Percentiles rank a stretch among this genome's conserved stretches.
These are phyloP conservation scores for Pseudogymnoascus sp. DNA, from an alignment of 2,329 filamentous ascomycete genomes.

Conservation along the genomic window DNA sequence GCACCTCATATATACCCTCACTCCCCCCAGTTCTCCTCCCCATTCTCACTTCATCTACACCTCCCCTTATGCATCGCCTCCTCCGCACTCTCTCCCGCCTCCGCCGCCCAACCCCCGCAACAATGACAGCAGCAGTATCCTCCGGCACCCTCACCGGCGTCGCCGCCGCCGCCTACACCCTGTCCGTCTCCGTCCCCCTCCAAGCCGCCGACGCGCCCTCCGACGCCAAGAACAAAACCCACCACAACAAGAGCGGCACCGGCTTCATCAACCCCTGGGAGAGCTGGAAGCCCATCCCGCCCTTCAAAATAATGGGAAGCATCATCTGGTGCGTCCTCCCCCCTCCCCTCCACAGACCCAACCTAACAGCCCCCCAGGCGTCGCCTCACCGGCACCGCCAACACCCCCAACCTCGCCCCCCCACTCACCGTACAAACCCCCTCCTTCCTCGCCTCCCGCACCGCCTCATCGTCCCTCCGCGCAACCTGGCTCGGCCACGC, in stretches of 20 bases:
- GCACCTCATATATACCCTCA: neutral
- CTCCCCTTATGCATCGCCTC: neutral
- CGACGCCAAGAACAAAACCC: slow-evolving; percentile 33
- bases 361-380: slow-evolving; percentile 14
- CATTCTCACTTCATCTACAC: neutral
- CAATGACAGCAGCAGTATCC: neutral
- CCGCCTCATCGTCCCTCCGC: slow-evolving; percentile 50
- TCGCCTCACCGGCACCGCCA: slow-evolving; percentile 18
- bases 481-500: slow-evolving; percentile 95
- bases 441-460: slow-evolving; percentile 46
- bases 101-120: neutral
- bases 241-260: slow-evolving; percentile 44
- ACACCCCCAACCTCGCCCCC: slow-evolving; percentile 48
- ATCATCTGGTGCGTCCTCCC: slow-evolving; percentile 31
- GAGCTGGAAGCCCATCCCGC: slow-evolving; percentile 36
- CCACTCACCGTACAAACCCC: slow-evolving; percentile 53
- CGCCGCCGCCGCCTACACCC: neutral
- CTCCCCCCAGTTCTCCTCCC: neutral
- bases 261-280: slow-evolving; percentile 51
- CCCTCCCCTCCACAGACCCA: no score
- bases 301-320: slow-evolving; percentile 26
- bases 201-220: slow-evolving; percentile 16
- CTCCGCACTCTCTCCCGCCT: neutral
- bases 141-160: neutral
- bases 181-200: neutral